Base-by-base conservation (phyloP, 2,329 filamentous ascomycete species). In the Alternaria arborescens region DNA sequence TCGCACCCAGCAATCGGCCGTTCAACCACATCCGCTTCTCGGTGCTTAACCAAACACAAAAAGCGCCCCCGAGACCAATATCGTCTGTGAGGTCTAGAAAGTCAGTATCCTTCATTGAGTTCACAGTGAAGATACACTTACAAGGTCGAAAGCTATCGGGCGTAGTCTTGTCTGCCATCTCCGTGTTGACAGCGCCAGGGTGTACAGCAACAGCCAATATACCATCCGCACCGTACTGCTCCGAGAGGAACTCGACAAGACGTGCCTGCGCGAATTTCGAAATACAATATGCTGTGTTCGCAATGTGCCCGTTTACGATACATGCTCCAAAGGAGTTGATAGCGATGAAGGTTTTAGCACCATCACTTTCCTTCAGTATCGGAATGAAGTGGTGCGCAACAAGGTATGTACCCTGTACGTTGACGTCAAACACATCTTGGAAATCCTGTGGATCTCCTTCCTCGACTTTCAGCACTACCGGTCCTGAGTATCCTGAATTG, bases 261-360 rank as follows among this genome's bases (percentile, higher is more conserved):
- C 75, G 50, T 4, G 61, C 68, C 30, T 75, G 73, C 18, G 73
- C 72, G 52, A 76, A 71, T 48, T 76, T 75, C 14, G 66, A 71
- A 0, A 77, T 47, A 46, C 71, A 75, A 51, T 76, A 75, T 34
- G 68, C 70, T 7, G 69, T 71, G 61, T 80, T 82, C 2, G 79
- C 81, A 48, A 81, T 78, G 5, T 76, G 71, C 0, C 80, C 81
- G 7, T 71, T 68, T 2, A 77, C 71, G 4, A 81, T 79, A 10
- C 70, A 77, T 5, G 67, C 72, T 20, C 73, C 75, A 59, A 77
- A 79, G 4, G 67, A 71, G 1, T 66, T 64, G 3, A 76, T 67
- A 1, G 62, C 70, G 22, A 76, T 66, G 51, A 77, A 74, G 8
- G 50, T 67, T 53, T 67, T 73, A 18, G 60, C 53, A 2, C 67